Base-by-base conservation (phyloP, 306 rosid genomes). In the Pachyrhizus erosus region DNA sequence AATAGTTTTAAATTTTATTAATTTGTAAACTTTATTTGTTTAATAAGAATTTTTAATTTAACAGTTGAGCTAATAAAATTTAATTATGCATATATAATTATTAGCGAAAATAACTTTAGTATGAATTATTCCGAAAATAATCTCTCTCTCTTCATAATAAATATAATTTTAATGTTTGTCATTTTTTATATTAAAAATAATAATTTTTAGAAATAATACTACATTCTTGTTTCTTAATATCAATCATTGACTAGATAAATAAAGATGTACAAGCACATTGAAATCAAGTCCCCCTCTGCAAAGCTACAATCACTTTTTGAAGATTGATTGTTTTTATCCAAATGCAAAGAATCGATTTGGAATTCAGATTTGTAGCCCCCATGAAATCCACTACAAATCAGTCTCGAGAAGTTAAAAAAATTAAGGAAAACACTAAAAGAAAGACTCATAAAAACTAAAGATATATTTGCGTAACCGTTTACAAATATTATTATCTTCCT, bases 331-430 rank as follows among this genome's bases (percentile, higher is more conserved):
- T n/a, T 84, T 79, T 39, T 10, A 84, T 89, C 83, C 86, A 77
- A 58, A 73, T 91, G 61, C 90, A 88, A 42, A 33, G 90, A 83
- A 88, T 64, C 76, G 20, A 79, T 76, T 80, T 60, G 68, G 80
- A 40, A 60, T 68, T 77, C 64, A 62, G 91, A 87, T 86, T 60
- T 84, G 90, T 76, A 76, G 91, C 52, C 89, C 94, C 94, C 92
- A 89, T 87, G 76, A 79, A 88, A 91, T 89, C 89, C 62, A 70
- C 79, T 34, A 45, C 58, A 77, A 64, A 46, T 84, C 84, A 68
- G 20, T 73, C 70, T 68, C 20, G 43, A 43, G 8, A 70, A 40
- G 23, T 45, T 51, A 34, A 66, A 66, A 57, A 55, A 67, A 10
- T 9, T 24, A n/a, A 17, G 20, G 29, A 20, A 55, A n/a, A 73